Evolutionary conservation across 169 alveolate genomes (phyloP).

Genomic region (Plasmodium chabaudi): DNA sequence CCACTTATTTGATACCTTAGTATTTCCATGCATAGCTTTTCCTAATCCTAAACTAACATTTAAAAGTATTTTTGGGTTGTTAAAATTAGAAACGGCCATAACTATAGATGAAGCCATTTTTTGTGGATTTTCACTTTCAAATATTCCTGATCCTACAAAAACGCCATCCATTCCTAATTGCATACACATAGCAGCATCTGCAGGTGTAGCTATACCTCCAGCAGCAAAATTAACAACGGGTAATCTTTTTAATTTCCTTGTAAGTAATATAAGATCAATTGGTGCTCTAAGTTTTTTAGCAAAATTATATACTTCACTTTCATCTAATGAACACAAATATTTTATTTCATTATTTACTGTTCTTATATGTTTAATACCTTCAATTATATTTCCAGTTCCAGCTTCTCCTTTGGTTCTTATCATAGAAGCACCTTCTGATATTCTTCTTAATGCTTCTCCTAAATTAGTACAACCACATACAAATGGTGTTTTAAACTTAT

Average conservation of each 20-base stretch:
- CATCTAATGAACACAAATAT: slow-evolving; percentile 64
- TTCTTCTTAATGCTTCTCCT: slow-evolving; percentile 87
- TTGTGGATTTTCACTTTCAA: slow-evolving; percentile 84
- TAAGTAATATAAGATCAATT: slow-evolving; percentile 74
- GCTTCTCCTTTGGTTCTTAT: slow-evolving; percentile 88
- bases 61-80: slow-evolving; percentile 62
- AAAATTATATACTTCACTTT: slow-evolving; percentile 79
- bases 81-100: slow-evolving; percentile 72
- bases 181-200: slow-evolving; percentile 85
- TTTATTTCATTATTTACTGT: slow-evolving; percentile 79
- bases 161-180: slow-evolving; percentile 88
- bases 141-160: slow-evolving; percentile 87
- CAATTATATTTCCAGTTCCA: slow-evolving; percentile 86
- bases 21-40: slow-evolving; percentile 61
- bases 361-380: slow-evolving; percentile 86
- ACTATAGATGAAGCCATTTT: slow-evolving; percentile 85
- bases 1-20: slow-evolving; percentile 48
- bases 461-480: slow-evolving; percentile 88
- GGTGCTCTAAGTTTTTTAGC: slow-evolving; percentile 81
- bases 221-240: slow-evolving; percentile 90
- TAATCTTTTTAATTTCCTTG: slow-evolving; percentile 75
- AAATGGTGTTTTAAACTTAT: slow-evolving; percentile 84
- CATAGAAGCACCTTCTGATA: slow-evolving; percentile 88
- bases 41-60: slow-evolving; percentile 54
- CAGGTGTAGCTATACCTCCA: slow-evolving; percentile 88